phyloP scores from a whole-genome alignment of 2,329 filamentous ascomycete species.

The Penicillium sp. region DNA sequence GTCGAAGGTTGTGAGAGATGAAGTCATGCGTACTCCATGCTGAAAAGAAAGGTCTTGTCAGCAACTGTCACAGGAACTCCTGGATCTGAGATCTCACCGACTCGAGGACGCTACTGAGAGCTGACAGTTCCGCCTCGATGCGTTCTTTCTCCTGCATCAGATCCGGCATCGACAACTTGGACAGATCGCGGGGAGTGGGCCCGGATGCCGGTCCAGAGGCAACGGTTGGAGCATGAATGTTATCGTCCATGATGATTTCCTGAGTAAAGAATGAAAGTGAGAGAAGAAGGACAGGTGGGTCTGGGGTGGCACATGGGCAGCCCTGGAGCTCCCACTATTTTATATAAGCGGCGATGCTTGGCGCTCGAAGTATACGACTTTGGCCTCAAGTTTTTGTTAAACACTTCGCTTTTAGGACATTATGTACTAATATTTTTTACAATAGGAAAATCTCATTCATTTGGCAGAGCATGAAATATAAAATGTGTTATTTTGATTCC shows the following conservation, averaged over 20 bases:
- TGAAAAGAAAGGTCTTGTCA: conserved; percentile 40
- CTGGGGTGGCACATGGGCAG: background rate
- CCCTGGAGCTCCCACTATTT: background rate
- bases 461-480: background rate
- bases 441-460: fast-evolving
- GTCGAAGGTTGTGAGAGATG: conserved; percentile 78
- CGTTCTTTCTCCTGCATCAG: conserved; percentile 81
- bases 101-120: conserved; percentile 80
- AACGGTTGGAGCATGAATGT: conserved; percentile 65
- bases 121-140: conserved; percentile 81
- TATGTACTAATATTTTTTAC: background rate
- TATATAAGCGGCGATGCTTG: conserved; percentile 21
- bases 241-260: conserved; percentile 59
- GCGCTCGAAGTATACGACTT: conserved; percentile 2
- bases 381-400: background rate
- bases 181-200: conserved; percentile 56
- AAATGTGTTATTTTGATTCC: conserved; percentile 12
- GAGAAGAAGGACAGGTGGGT: conserved; percentile 19
- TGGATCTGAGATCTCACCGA: conserved; percentile 58
- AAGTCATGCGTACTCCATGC: conserved; percentile 94
- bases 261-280: conserved; percentile 33
- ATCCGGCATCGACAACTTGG: conserved; percentile 69
- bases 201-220: conserved; percentile 73
- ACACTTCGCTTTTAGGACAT: background rate
- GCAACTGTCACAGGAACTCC: background rate